Base-by-base conservation (phyloP, 306 rosid genomes). In the Cucumis melo region DNA sequence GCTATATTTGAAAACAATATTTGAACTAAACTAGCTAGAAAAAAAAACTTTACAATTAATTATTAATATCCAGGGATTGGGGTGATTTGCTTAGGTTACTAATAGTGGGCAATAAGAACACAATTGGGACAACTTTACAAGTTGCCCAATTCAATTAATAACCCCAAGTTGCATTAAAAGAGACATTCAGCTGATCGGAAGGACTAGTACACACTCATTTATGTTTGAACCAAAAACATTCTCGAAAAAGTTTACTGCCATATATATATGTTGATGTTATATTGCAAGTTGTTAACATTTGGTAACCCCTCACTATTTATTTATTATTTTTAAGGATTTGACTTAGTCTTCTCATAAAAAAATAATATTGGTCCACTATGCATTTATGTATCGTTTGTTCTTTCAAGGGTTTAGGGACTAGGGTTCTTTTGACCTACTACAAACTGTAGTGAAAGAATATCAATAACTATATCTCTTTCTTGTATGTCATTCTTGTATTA, bases 101-200 rank as follows among this genome's bases (percentile, higher is more conserved):
- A 6, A 39, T 12, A 67, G 55, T 20, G 67, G 55, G 55, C 55
- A 20, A 67, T 41, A 42, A 67, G 36, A 42, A 67, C 36, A 67
- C 34, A 65, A 42, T 67, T 39, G 74, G 74, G 74, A 67, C 74
- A 67, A 67, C 74, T 67, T 42, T 23, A 44, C 75, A 44, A 68
- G 38, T 68, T 68, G 56, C 57, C 74, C 32, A 68, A 20, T 44
- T 68, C 75, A 68, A 68, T 68, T 44, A 68, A 68, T 68, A 68
- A 46, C 20, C 39, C 44, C 75, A 68, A 44, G 75, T 68, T 68
- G 75, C 75, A 68, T 68, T 68, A 44, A 68, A 66, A 68, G 75
- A 68, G 75, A 68, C 75, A 68, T 44, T 68, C 56, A 68, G 75
- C 75, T 68, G 39, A 39, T 66, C 32, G 11, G 17, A 66, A 66